A percentile compares a stretch with the other conserved stretches of the same genome.
Conservation (phyloP, 495 filamentous ascomycete species). For the Jackrogersella minutella region DNA sequence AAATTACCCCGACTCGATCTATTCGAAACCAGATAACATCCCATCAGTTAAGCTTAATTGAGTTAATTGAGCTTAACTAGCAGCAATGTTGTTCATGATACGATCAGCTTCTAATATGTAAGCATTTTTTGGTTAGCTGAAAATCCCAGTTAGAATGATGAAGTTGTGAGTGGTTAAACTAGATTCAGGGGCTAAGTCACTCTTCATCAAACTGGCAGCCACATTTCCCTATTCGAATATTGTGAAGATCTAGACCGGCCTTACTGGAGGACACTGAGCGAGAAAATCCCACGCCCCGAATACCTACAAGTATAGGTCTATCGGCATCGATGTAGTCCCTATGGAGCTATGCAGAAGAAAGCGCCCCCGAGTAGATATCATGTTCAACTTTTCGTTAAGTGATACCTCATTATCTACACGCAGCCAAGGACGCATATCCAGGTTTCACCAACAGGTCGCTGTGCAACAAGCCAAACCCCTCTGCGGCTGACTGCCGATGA, state of each 20-base stretch:
- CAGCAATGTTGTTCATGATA: no score
- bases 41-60: no score
- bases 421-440: constrained; percentile 24
- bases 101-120: no score
- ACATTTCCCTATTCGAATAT: background rate
- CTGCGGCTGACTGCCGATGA: constrained; percentile 39
- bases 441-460: constrained; percentile 25
- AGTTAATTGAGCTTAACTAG: no score
- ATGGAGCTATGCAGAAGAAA: background rate
- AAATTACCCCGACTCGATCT: no score
- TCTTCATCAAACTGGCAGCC: background rate
- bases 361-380: background rate
- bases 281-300: no score
- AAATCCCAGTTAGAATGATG: no score
- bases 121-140: no score
- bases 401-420: constrained; percentile 15
- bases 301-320: background rate
- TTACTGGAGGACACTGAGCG: no score
- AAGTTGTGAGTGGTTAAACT: background rate
- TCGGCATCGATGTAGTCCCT: background rate
- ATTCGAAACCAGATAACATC: no score
- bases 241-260: background rate
- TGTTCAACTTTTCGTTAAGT: constrained; percentile 9
- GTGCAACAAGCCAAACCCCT: constrained; percentile 27
- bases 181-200: background rate